Evolutionary conservation across 2,329 filamentous ascomycete genomes (phyloP).

Genomic region (Phialophora macrospora): DNA sequence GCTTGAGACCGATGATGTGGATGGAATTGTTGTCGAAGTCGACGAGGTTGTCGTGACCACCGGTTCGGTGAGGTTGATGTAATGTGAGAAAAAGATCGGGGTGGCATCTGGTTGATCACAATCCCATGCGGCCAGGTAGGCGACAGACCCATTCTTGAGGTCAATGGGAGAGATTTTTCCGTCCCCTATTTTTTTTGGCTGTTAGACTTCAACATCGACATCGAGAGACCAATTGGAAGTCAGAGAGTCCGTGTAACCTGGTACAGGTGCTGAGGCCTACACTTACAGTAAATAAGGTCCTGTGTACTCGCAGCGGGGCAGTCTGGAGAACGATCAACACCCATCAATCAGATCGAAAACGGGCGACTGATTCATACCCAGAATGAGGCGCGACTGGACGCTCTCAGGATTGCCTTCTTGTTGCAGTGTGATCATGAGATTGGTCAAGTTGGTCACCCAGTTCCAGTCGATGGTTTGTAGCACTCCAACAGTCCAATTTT

Average conservation of each 20-base stretch:
- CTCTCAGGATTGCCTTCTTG: neutral
- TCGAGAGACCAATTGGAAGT: neutral
- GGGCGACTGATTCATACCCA: neutral
- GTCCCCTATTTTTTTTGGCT: too few species aligned
- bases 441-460: constrained; percentile 1
- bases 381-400: neutral
- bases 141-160: constrained; percentile 6
- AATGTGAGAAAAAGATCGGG: constrained; percentile 3
- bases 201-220: neutral
- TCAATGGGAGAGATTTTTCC: neutral
- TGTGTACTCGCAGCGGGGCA: neutral
- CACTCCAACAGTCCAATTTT: constrained; percentile 3
- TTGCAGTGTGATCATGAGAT: neutral
- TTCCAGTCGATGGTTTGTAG: neutral
- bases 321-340: neutral
- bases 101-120: constrained; percentile 1
- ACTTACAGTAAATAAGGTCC: neutral
- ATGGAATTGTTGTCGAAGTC: neutral
- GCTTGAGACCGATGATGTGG: neutral
- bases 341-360: neutral
- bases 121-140: constrained; percentile 6
- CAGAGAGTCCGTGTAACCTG: too few species aligned
- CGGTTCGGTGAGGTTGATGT: constrained; percentile 6
- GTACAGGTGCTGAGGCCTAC: neutral
- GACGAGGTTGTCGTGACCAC: neutral